phyloP scores from a whole-genome alignment of 352 stramenopile genomes.

The Globisporangium echinulatum region DNA sequence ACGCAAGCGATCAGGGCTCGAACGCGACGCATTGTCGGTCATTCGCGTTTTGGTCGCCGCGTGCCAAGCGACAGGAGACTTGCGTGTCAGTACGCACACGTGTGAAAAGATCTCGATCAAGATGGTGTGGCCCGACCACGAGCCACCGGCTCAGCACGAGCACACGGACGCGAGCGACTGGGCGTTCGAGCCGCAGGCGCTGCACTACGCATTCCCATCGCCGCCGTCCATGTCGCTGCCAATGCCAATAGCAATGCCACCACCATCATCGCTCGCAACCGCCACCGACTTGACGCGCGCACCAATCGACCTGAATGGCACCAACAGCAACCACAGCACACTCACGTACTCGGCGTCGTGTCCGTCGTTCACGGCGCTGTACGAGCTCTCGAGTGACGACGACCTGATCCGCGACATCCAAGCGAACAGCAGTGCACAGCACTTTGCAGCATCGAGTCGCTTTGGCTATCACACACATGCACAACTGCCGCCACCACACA shows the following conservation, averaged over 20 bases:
- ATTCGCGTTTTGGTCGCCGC: neutral
- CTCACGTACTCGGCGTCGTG: slow-evolving; percentile 71
- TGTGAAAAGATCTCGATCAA: no score
- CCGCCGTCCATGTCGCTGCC: neutral
- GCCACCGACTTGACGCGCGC: slow-evolving; percentile 5
- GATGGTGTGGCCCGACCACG: slow-evolving; percentile 13
- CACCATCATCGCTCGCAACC: neutral
- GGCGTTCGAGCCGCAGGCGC: slow-evolving; percentile 10
- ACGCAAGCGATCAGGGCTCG: neutral
- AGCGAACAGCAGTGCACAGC: neutral
- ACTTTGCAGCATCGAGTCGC: neutral
- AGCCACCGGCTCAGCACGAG: neutral
- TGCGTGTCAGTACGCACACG: neutral
- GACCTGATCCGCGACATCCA: slow-evolving; percentile 38
- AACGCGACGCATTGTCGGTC: neutral
- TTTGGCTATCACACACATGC: neutral
- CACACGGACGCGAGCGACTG: slow-evolving; percentile 2
- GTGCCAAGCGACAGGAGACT: neutral
- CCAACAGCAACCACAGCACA: slow-evolving; percentile 3
- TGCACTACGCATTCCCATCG: slow-evolving; percentile 9
- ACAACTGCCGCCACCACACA: neutral
- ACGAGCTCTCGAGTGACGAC: slow-evolving; percentile 43
- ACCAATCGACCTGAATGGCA: neutral
- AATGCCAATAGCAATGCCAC: neutral
- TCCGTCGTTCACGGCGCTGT: slow-evolving; percentile 63